Evolutionary conservation across 2,329 filamentous ascomycete species (phyloP), one percentile per base, ranked within the genome.

Genomic region (Acephala macrosclerotiorum): DNA sequence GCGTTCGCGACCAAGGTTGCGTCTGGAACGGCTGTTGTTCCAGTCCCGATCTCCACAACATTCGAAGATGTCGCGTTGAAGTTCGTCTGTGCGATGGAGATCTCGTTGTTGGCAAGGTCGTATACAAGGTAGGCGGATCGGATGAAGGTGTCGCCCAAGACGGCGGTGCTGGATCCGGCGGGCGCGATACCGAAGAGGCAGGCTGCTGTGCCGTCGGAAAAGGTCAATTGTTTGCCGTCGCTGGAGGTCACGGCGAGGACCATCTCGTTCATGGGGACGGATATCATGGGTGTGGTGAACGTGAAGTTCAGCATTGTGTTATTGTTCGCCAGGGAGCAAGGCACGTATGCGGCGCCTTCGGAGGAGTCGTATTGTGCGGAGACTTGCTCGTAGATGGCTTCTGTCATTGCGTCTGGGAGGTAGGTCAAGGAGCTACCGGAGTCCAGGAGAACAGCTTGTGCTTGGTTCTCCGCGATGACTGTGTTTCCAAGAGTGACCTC

Each of bases 81-180:
- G 59, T 83, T 85, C 20, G 89, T 89, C 76, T 90, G 87, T 1
- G 90, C 91, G 36, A 93, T 78, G 1, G 88, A 89, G 70, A 93
- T 88, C 77, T 91, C 83, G 75, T 92, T 88, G 76, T 91, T 92
- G 33, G 82, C 86, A 25, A 93, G 81, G 75, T 93, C 90, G 75
- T 91, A 93, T 12, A 94, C 91, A 16, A 92, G 85, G 71, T 94
- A 94, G 0, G 91, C 91, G 40, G 88, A 90, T 57, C 91, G 83
- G 62, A 94, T 80, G 76, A 94, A 94, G 0, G 91, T 91, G 74
- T 93, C 91, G 18, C 91, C 91, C 33, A 94, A 80, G 1, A 92
- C 86, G 51, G 84, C 83, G n/a, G 84, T 84, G 35, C 83, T 81
- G 1, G 77, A 70, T 2, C 82, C 83, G 1, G 88, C 83, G 1